Evolutionary conservation across 257 asterid genomes (phyloP).

Genomic region (Ocimum tenuiflorum): DNA sequence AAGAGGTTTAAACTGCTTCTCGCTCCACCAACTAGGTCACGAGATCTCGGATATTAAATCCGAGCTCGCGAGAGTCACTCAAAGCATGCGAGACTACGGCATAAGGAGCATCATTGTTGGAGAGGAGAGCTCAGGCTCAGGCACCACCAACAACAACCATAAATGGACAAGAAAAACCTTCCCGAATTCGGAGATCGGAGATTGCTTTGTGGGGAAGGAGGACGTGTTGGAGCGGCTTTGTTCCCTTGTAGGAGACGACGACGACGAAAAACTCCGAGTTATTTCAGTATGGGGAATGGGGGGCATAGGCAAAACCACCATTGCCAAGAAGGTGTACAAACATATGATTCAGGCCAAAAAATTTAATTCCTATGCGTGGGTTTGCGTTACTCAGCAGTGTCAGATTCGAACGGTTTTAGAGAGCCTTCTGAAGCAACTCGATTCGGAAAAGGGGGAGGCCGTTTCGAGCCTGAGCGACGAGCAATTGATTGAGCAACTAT

Average conservation of each 20-base stretch:
- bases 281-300: not conserved
- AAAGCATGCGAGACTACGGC: not conserved
- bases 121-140: not conserved
- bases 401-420: not conserved
- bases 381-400: not conserved
- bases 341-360: not conserved
- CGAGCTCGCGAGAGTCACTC: not conserved
- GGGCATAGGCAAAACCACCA: not conserved
- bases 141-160: not conserved
- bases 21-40: not conserved
- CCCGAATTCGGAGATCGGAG: not conserved
- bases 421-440: not conserved
- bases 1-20: not conserved
- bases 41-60: not conserved
- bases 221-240: not conserved
- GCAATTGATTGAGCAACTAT: not conserved
- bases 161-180: not conserved
- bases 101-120: not conserved
- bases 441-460: not conserved
- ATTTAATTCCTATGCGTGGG: conserved; percentile 4
- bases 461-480: not conserved
- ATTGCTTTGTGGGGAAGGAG: not conserved
- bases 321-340: not conserved
- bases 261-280: not conserved
- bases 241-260: not conserved